phyloP scores from a whole-genome alignment of 257 asterid species.

The Salvia miltiorrhiza region DNA sequence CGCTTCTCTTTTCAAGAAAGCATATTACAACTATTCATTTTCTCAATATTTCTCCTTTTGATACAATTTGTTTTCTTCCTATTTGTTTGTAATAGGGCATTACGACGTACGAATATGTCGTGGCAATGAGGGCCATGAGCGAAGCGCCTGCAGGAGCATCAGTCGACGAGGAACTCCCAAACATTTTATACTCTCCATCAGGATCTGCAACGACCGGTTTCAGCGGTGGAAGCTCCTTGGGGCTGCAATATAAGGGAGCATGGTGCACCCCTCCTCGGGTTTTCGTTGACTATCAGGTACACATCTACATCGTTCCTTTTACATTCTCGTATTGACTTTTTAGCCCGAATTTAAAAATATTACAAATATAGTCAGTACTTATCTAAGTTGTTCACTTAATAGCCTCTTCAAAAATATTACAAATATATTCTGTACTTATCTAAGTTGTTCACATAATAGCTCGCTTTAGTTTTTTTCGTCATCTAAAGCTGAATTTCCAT shows the following conservation, averaged over 20 bases:
- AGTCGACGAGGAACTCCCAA: constrained; percentile 71
- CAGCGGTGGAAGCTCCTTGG: constrained; percentile 96
- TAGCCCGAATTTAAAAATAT: no score
- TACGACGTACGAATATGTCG: constrained; percentile 91
- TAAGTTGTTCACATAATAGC: no score
- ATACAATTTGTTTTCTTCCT: background rate
- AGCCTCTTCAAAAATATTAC: no score
- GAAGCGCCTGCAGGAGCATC: constrained; percentile 87
- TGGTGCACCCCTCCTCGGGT: constrained; percentile 99
- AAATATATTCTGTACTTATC: no score
- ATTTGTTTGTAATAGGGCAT: constrained; percentile 55
- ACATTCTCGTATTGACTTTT: no score
- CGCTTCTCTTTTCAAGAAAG: background rate
- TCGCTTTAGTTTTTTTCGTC: no score
- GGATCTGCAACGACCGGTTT: constrained; percentile 95
- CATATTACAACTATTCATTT: background rate
- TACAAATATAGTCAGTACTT: no score
- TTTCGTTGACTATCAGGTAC: constrained; percentile 95
- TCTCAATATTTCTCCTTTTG: background rate
- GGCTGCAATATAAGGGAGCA: constrained; percentile 97
- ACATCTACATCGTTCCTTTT: background rate
- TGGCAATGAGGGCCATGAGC: constrained; percentile 98
- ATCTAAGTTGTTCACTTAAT: no score
- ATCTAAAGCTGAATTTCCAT: no score
- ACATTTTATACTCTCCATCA: constrained; percentile 77